These are phyloP conservation scores for Monosporozyma servazzii DNA, from an alignment of 805 yeast species.

Conservation along the genomic window DNA sequence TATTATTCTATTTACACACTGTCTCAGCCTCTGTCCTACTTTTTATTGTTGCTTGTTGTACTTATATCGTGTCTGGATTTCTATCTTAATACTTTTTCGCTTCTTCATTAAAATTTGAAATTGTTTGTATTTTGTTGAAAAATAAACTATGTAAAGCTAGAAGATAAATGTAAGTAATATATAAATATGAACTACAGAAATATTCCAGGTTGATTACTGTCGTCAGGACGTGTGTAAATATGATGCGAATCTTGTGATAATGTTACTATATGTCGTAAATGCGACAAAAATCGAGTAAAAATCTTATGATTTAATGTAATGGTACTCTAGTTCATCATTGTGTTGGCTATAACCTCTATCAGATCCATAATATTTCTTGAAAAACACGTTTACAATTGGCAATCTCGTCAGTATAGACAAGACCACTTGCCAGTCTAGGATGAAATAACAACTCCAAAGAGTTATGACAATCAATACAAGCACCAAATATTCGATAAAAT, in stretches of 20 bases:
- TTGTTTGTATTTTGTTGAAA: not conserved
- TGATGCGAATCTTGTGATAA: not conserved
- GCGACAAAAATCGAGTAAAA: not conserved
- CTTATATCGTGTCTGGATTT: too few relatives aligned
- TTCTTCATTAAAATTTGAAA: not conserved
- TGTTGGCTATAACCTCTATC: not conserved
- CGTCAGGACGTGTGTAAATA: too few relatives aligned
- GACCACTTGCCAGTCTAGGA: not conserved
- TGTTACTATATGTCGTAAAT: not conserved
- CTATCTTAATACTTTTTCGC: not conserved
- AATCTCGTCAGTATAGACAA: not conserved
- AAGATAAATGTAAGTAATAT: not conserved
- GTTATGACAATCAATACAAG: conserved; percentile 12
- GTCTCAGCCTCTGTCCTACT: conserved; percentile 15
- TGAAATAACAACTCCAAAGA: conserved; percentile 2
- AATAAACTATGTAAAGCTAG: not conserved
- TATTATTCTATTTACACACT: conserved; percentile 5
- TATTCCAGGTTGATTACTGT: too few relatives aligned
- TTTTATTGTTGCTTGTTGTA: not conserved
- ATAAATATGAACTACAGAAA: not conserved
- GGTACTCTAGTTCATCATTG: conserved; percentile 8
- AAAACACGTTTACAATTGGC: not conserved
- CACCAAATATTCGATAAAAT: conserved; percentile 17
- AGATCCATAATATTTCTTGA: not conserved
- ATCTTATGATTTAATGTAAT: conserved; percentile 2